Conservation (phyloP, 257 asterid genomes). For the Ocimum tenuiflorum region DNA sequence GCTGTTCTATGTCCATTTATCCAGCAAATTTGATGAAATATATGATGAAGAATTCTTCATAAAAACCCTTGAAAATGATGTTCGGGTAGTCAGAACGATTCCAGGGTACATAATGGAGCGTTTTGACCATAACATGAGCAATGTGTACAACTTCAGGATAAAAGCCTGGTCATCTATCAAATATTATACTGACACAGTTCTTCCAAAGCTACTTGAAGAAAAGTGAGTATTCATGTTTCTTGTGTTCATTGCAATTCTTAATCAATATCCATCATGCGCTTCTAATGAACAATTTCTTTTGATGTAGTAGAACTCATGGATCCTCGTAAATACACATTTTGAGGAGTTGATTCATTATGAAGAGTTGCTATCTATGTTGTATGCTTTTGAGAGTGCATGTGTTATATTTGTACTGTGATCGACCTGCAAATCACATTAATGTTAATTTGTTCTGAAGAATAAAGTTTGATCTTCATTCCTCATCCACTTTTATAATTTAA, state of each 20-base stretch:
- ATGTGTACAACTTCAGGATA: conserved; percentile 85
- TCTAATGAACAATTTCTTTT: neutral
- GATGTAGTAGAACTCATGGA: neutral
- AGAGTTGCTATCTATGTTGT: neutral
- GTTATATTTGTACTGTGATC: neutral
- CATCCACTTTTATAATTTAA: neutral
- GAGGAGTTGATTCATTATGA: neutral
- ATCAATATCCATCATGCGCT: neutral
- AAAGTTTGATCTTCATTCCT: neutral
- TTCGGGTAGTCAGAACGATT: conserved; percentile 55
- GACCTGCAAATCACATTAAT: conserved; percentile 1
- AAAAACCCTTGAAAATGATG: conserved; percentile 67
- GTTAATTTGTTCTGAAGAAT: conserved; percentile 9
- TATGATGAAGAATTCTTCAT: conserved; percentile 83
- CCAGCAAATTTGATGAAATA: conserved; percentile 92
- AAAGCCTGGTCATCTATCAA: conserved; percentile 88
- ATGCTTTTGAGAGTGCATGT: neutral
- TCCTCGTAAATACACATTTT: neutral
- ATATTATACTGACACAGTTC: conserved; percentile 71
- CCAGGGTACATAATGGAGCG: conserved; percentile 87
- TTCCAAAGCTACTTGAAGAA: conserved; percentile 90
- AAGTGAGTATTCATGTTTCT: conserved; percentile 51
- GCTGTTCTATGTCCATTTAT: conserved; percentile 19
- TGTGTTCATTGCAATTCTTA: conserved; percentile 17
- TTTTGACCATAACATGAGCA: conserved; percentile 77